Conservation (phyloP, 306 rosid species). For the Hippophae tibetana region DNA sequence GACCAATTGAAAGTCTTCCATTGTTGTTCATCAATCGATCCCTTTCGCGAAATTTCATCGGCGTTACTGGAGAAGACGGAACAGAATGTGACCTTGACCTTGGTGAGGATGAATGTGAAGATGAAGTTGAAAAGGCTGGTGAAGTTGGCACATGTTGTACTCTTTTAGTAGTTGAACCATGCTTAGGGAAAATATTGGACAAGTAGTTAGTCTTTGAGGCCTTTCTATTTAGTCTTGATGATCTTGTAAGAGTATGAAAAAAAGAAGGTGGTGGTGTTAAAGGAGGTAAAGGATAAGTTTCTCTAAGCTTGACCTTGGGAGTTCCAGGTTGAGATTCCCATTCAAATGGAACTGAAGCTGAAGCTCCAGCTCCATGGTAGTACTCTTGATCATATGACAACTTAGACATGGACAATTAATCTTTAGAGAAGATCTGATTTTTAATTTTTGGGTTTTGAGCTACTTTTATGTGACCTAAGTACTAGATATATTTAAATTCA, state of each 20-base stretch:
- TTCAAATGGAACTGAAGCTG: conserved; percentile 33
- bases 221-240: conserved; percentile 17
- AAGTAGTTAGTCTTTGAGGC: conserved; percentile 19
- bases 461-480: too few relatives aligned
- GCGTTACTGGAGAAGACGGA: too few relatives aligned
- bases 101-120: conserved; percentile 19
- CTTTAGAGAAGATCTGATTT: too few relatives aligned
- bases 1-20: too few relatives aligned
- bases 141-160: not conserved
- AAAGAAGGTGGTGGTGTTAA: conserved; percentile 77
- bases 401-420: not conserved
- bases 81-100: too few relatives aligned
- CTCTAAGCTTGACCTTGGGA: conserved; percentile 49
- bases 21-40: too few relatives aligned
- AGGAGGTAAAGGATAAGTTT: conserved; percentile 44
- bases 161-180: conserved; percentile 9
- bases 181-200: conserved; percentile 35
- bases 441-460: too few relatives aligned
- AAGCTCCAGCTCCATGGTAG: conserved; percentile 23
- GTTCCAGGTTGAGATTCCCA: conserved; percentile 98
- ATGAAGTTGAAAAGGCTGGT: conserved; percentile 20
- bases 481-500: too few relatives aligned
- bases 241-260: conserved; percentile 21
- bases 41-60: too few relatives aligned
- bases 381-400: conserved; percentile 7